A percentile compares a stretch with the other conserved stretches of the same genome.
Conservation (phyloP, 805 yeast genomes). For the Soucietia sequanensis region DNA sequence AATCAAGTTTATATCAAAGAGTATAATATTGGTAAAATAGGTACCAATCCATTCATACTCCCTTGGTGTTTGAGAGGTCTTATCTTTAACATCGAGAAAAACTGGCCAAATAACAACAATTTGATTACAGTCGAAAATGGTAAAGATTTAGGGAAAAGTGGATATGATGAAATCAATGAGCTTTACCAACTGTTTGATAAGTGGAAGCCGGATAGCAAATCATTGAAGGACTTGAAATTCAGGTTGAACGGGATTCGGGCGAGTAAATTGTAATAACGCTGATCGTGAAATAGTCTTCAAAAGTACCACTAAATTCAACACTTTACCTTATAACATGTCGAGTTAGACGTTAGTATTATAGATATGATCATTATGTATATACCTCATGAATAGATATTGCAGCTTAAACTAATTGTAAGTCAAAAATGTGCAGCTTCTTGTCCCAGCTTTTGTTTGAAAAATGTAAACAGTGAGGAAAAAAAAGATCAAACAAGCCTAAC, state of each 20-base stretch:
- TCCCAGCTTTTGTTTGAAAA: too few relatives aligned
- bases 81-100: conserved; percentile 57
- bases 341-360: too few relatives aligned
- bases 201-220: conserved; percentile 88
- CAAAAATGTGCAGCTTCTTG: too few relatives aligned
- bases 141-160: conserved; percentile 30
- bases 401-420: too few relatives aligned
- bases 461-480: too few relatives aligned
- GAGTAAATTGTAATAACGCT: conserved; percentile 37
- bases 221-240: conserved; percentile 79
- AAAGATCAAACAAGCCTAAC: too few relatives aligned
- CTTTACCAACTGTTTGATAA: conserved; percentile 70
- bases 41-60: conserved; percentile 76
- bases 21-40: conserved; percentile 64
- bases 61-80: conserved; percentile 95
- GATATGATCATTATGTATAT: too few relatives aligned
- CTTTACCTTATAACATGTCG: too few relatives aligned
- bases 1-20: conserved; percentile 38
- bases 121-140: conserved; percentile 29
- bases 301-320: too few relatives aligned
- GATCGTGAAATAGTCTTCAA: too few relatives aligned
- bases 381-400: too few relatives aligned
- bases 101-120: conserved; percentile 45
- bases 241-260: conserved; percentile 57
- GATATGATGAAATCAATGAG: conserved; percentile 53